Conservation (phyloP, 2,329 filamentous ascomycete genomes). For the Talaromyces marneffei region DNA sequence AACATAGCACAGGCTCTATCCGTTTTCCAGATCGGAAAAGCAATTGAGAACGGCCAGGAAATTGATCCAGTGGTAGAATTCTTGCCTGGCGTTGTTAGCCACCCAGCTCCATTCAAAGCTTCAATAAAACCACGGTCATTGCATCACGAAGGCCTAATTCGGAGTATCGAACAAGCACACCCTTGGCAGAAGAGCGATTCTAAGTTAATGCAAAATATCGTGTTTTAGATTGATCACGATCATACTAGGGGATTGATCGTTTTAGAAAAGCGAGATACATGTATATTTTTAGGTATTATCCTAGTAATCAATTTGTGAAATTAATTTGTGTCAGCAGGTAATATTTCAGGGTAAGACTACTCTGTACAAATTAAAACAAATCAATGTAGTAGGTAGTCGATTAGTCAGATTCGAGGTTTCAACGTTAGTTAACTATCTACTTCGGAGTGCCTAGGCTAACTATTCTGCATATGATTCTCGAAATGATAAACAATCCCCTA, state of each 20-base stretch:
- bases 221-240: background rate
- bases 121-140: conserved; percentile 32
- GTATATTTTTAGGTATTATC: no score
- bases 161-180: conserved; percentile 29
- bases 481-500: no score
- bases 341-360: background rate
- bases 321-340: background rate
- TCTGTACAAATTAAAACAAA: background rate
- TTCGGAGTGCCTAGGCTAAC: background rate
- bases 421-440: no score
- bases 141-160: conserved; percentile 29
- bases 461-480: background rate
- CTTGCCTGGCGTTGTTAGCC: conserved; percentile 29
- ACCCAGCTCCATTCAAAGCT: conserved; percentile 34
- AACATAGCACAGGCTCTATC: conserved; percentile 43
- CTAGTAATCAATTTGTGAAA: background rate
- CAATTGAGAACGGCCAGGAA: conserved; percentile 32
- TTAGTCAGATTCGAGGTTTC: background rate
- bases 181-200: conserved; percentile 40
- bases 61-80: conserved; percentile 34
- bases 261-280: no score
- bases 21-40: conserved; percentile 41
- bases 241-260: background rate
- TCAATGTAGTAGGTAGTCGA: background rate
- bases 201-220: conserved; percentile 10